These are phyloP conservation scores for Saccharomycopsis hybrid DNA, from an alignment of 1,139 yeast species.

Conservation along the genomic window DNA sequence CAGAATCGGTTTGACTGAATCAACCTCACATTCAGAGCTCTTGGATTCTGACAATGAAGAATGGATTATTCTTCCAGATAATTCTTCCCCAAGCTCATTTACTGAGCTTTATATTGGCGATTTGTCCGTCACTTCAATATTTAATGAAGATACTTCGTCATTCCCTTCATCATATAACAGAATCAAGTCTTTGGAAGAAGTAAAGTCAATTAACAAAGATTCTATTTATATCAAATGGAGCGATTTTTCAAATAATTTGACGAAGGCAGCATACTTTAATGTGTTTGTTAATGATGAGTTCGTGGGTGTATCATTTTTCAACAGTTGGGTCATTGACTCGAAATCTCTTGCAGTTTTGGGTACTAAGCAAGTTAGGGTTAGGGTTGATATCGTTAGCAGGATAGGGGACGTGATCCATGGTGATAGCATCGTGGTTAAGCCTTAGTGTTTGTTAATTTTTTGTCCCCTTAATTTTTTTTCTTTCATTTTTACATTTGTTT, in stretches of 20 bases:
- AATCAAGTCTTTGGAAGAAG: conserved; percentile 13
- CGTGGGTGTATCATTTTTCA: conserved; percentile 24
- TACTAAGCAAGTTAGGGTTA: conserved; percentile 15
- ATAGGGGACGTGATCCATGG: conserved; percentile 22
- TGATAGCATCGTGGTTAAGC: conserved; percentile 8
- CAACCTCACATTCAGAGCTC: not conserved
- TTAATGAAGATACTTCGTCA: conserved; percentile 12
- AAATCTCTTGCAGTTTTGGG: not conserved
- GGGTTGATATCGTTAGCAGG: conserved; percentile 24
- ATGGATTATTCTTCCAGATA: conserved; percentile 27
- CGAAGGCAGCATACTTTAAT: conserved; percentile 25
- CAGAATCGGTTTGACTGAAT: not conserved
- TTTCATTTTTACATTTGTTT: not conserved
- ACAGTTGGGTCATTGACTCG: conserved; percentile 16
- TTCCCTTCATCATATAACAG: conserved; percentile 4
- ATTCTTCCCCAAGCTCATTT: conserved; percentile 11
- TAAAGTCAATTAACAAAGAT: conserved; percentile 5
- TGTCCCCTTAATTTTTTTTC: not conserved
- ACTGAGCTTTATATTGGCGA: conserved; percentile 27
- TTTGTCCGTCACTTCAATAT: conserved; percentile 22
- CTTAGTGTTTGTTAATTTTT: not conserved
- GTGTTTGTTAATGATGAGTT: conserved; percentile 28
- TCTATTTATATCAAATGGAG: conserved; percentile 26
- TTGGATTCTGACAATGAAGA: conserved; percentile 24
- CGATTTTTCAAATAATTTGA: conserved; percentile 21